Percentiles rank a stretch among this genome's conserved stretches.
phyloP scores from a whole-genome alignment of 2,329 filamentous ascomycete species.

The Colletotrichum tropicicola region DNA sequence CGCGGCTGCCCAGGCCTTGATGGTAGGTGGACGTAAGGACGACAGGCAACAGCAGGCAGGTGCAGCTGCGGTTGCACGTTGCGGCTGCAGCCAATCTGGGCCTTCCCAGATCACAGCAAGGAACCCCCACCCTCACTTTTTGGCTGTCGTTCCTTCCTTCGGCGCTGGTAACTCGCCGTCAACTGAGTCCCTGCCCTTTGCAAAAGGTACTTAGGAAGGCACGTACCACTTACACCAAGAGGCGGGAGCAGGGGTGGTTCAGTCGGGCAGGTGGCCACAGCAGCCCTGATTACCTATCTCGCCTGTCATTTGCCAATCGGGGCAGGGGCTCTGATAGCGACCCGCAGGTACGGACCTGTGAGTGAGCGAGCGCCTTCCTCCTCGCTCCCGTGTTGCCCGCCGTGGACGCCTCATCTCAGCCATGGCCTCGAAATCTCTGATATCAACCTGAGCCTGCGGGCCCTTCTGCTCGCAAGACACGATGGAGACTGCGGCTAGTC shows the following conservation, averaged over 20 bases:
- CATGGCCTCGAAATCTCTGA: no score
- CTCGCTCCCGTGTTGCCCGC: no score
- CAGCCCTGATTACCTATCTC: not conserved
- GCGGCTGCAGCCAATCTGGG: not conserved
- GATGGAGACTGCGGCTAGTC: no score
- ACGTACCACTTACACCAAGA: not conserved
- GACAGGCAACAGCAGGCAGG: not conserved
- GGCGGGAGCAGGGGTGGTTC: not conserved
- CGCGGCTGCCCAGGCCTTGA: not conserved
- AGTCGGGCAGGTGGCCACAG: not conserved
- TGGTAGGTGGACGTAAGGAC: not conserved
- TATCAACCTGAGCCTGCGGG: no score
- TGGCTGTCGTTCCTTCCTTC: not conserved
- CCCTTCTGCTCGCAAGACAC: no score
- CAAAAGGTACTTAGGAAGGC: not conserved
- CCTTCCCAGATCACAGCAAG: not conserved
- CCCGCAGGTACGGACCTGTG: no score
- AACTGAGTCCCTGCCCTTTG: not conserved
- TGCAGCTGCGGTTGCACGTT: not conserved
- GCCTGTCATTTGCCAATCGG: constrained; percentile 1
- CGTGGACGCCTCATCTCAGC: no score
- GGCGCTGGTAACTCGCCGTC: no score
- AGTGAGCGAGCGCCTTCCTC: no score
- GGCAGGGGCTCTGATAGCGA: not conserved
- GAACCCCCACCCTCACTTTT: not conserved